Evolutionary conservation across 495 filamentous ascomycete genomes (phyloP).

Genomic region (Neurospora tetrasperma): DNA sequence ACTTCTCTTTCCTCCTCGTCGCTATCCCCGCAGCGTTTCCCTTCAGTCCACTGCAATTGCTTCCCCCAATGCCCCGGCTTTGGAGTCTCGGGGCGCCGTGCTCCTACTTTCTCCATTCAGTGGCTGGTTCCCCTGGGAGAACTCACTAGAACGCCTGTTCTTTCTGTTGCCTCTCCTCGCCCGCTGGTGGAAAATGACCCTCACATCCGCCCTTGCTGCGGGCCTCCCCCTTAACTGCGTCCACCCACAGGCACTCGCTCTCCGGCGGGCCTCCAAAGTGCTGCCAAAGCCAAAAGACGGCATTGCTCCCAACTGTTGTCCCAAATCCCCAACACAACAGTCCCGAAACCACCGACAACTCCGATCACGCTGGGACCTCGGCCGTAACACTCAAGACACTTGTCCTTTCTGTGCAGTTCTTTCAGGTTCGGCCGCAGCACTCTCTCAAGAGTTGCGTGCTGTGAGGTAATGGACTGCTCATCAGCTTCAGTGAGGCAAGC

Average conservation of each 20-base stretch:
- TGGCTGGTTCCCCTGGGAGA: background rate
- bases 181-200: background rate
- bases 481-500: background rate
- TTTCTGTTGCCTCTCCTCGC: background rate
- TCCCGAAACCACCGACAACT: background rate
- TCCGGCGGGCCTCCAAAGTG: background rate
- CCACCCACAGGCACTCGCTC: background rate
- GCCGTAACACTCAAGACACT: background rate
- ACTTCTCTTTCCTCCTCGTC: background rate
- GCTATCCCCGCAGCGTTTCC: background rate
- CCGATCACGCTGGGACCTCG: background rate
- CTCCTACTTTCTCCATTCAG: background rate
- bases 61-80: background rate
- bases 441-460: background rate
- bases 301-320: background rate
- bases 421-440: background rate
- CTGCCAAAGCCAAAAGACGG: background rate
- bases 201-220: background rate
- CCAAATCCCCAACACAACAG: background rate
- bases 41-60: background rate
- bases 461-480: background rate
- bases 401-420: background rate
- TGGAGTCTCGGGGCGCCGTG: background rate
- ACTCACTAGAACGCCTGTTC: background rate
- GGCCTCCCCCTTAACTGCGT: background rate